Evolutionary conservation across 805 yeast species (phyloP), one percentile per base, ranked within the genome.

Genomic region (Metschnikowia aberdeeniae): DNA sequence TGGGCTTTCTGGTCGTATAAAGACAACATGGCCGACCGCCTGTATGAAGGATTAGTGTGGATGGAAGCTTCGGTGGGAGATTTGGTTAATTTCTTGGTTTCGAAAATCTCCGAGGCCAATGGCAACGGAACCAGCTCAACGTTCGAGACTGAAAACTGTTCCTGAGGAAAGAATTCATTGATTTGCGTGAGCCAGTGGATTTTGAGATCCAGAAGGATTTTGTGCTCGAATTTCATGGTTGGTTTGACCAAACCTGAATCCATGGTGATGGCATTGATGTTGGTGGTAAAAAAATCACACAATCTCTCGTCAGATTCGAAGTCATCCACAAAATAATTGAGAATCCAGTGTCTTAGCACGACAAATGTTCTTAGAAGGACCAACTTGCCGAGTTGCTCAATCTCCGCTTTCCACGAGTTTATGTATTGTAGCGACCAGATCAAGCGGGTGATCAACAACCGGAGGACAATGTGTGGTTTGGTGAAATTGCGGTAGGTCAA

Each of bases 311-410:
- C 62, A 12, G 59, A 41, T 40, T 62, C 65, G 49, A 72, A 93
- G 63, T 93, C 98, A 59, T 87, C 92, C 34, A 81, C 75, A 57
- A 89, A 93, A 62, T 87, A 90, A 63, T 90, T 92, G 47, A 87
- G 65, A 14, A 92, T 62, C 96, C 98, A 92, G 67, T 88, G 96
- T 57, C 97, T 78, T 35, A 93, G 55, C 26, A 86, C 82, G 24
- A 88, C 96, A 68, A 90, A 92, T 0, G 95, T 84, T 56, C 98
- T 74, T 31, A 90, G 76, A 10, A 87, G 69, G 1, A 84, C 82
- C 36, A 85, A 70, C 47, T 82, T 77, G 1, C 95, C 95, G 3
- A 75, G 58, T 48, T 72, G 59, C 7, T 52, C 49, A 22, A 61
- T 57, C 22, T 60, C 56, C n/a, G 55, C 58, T 20, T 51, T 49